Evolutionary conservation across 495 filamentous ascomycete genomes (phyloP).

Genomic region (Parathielavia hyrcaniae): DNA sequence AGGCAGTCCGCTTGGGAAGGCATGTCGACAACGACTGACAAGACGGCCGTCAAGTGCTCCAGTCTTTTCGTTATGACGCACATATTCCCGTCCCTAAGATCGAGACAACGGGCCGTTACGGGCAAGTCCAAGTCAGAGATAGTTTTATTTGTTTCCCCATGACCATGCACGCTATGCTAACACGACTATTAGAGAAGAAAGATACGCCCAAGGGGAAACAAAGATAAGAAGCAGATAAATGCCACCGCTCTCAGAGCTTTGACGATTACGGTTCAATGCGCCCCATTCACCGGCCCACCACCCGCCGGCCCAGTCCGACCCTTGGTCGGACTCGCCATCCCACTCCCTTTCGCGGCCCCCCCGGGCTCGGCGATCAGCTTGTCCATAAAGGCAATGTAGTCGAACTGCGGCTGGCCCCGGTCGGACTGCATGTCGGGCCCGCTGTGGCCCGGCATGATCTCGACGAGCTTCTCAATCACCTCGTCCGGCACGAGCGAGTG

Average conservation of each 20-base stretch:
- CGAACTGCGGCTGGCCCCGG: conserved; percentile 69
- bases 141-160: conserved; percentile 3
- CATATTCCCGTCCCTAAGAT: not conserved
- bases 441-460: conserved; percentile 73
- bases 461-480: conserved; percentile 82
- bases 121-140: not conserved
- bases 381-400: conserved; percentile 92
- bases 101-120: not conserved
- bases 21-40: no score
- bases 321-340: conserved; percentile 31
- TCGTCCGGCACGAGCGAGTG: conserved; percentile 94
- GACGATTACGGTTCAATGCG: conserved; percentile 6
- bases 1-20: no score
- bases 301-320: conserved; percentile 13
- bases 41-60: no score
- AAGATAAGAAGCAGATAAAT: conserved; percentile 1
- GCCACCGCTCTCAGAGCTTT: conserved; percentile 1
- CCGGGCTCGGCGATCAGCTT: conserved; percentile 49
- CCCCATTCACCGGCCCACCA: conserved; percentile 9
- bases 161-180: conserved; percentile 7
- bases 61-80: no score
- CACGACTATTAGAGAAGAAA: conserved; percentile 13
- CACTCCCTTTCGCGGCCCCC: conserved; percentile 10
- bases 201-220: conserved; percentile 1
- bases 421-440: conserved; percentile 77